Conservation (phyloP, 2,329 filamentous ascomycete genomes). For the Trichoderma breve region DNA sequence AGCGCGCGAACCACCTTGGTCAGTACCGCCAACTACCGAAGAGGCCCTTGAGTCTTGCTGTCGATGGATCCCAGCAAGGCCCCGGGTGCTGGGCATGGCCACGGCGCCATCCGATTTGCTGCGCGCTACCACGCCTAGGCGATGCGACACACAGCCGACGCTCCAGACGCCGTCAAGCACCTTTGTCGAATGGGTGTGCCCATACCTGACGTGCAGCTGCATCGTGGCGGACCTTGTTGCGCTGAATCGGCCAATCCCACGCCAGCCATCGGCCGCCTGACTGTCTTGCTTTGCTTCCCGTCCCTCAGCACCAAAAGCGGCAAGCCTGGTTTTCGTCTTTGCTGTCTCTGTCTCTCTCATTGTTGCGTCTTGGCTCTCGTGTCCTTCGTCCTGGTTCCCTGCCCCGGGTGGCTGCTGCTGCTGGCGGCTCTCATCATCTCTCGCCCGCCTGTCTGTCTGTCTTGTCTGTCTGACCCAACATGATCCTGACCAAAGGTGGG, state of each 20-base stretch:
- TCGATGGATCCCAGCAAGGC: constrained; percentile 15
- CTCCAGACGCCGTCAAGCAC: constrained; percentile 18
- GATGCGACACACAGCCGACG: constrained; percentile 18
- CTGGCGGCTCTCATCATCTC: neutral
- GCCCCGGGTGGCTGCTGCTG: neutral
- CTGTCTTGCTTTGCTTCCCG: constrained; percentile 16
- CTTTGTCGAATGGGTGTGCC: constrained; percentile 20
- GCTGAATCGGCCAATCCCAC: constrained; percentile 19
- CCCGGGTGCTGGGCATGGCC: constrained; percentile 1
- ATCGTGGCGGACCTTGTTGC: constrained; percentile 20
- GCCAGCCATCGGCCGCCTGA: constrained; percentile 18
- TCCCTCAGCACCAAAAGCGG: constrained; percentile 14
- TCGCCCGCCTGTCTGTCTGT: neutral
- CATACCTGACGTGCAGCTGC: constrained; percentile 21
- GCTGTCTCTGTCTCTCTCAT: neutral
- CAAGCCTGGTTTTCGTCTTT: constrained; percentile 13
- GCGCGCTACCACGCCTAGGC: constrained; percentile 11
- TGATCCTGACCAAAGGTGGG: constrained; percentile 7
- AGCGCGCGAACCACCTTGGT: constrained; percentile 14
- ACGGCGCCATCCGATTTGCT: constrained; percentile 19
- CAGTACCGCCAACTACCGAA: constrained; percentile 20
- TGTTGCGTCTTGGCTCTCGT: constrained; percentile 7
- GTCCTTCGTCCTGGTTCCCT: constrained; percentile 2
- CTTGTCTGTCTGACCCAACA: neutral
- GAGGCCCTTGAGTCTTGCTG: constrained; percentile 1